phyloP scores from a whole-genome alignment of 106 monocot species.

The Dendrobium huoshanense region DNA sequence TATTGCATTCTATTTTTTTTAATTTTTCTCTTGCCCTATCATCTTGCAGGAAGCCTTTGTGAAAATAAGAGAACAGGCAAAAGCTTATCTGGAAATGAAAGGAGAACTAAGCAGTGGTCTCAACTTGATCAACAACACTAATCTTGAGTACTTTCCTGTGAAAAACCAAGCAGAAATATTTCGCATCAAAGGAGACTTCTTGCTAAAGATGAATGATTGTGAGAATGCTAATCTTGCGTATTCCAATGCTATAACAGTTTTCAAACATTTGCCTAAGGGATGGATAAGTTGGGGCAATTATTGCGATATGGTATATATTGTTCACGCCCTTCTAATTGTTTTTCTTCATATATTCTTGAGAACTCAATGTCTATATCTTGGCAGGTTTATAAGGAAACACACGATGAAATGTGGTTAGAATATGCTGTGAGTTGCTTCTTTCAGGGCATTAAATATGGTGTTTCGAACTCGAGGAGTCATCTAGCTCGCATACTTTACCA shows the following conservation, averaged over 20 bases:
- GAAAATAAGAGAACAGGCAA: slow-evolving; percentile 97
- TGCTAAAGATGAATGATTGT: slow-evolving; percentile 80
- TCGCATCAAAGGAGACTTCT: slow-evolving; percentile 93
- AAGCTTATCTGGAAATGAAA: slow-evolving; percentile 96
- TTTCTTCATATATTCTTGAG: background rate
- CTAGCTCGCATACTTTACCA: slow-evolving; percentile 93
- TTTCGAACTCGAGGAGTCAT: slow-evolving; percentile 93
- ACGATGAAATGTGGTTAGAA: slow-evolving; percentile 87
- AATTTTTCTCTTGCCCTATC: background rate
- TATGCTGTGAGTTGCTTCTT: slow-evolving; percentile 96
- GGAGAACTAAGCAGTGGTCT: slow-evolving; percentile 89
- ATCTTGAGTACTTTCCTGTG: slow-evolving; percentile 91
- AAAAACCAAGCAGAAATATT: slow-evolving; percentile 95
- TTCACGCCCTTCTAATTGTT: background rate
- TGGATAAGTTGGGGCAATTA: slow-evolving; percentile 99
- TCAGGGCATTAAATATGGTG: slow-evolving; percentile 93
- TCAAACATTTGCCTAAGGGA: slow-evolving; percentile 92
- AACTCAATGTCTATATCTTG: slow-evolving; percentile 2
- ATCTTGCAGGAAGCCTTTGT: slow-evolving; percentile 94
- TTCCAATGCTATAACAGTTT: slow-evolving; percentile 78
- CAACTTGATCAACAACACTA: slow-evolving; percentile 93
- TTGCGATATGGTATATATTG: slow-evolving; percentile 77
- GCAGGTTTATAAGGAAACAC: slow-evolving; percentile 92
- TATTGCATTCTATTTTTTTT: background rate
- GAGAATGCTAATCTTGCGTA: slow-evolving; percentile 86